Conservation (phyloP, 192 early-diverging fungal species). For the Coemansia sp. region DNA sequence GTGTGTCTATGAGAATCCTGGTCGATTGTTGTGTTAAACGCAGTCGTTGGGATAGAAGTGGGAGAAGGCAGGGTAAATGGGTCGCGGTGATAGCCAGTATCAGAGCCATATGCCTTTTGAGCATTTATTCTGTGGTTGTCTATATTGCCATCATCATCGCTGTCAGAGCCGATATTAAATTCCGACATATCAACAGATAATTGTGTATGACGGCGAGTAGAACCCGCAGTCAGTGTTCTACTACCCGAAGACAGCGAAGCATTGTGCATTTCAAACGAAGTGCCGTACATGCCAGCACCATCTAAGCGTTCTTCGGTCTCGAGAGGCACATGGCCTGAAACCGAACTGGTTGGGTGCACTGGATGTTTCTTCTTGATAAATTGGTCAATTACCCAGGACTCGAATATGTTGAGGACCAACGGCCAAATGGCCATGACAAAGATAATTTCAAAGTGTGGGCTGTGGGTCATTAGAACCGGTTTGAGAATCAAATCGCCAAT, state of each 20-base stretch:
- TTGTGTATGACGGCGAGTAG: conserved; percentile 7
- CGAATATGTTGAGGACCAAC: conserved; percentile 49
- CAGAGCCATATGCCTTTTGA: not conserved
- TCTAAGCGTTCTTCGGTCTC: conserved; percentile 12
- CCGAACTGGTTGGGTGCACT: not conserved
- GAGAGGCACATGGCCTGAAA: conserved; percentile 33
- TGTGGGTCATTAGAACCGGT: conserved; percentile 40
- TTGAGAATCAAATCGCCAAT: conserved; percentile 46
- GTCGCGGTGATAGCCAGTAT: not conserved
- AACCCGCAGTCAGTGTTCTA: conserved; percentile 26
- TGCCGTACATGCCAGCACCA: not conserved
- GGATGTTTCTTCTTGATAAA: conserved; percentile 41
- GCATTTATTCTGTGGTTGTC: not conserved
- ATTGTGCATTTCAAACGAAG: conserved; percentile 26
- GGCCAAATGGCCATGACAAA: conserved; percentile 57
- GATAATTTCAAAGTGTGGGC: conserved; percentile 44
- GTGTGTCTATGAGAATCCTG: not conserved
- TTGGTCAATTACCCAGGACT: conserved; percentile 55
- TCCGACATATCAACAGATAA: conserved; percentile 31
- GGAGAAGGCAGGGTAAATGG: not conserved
- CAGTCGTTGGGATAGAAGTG: not conserved
- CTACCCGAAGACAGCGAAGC: conserved; percentile 18
- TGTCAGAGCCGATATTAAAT: conserved; percentile 14
- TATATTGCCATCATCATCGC: conserved; percentile 5
- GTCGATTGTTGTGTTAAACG: not conserved